Conservation (phyloP, 164 flowering plant species). For the Echeveria elegans region DNA sequence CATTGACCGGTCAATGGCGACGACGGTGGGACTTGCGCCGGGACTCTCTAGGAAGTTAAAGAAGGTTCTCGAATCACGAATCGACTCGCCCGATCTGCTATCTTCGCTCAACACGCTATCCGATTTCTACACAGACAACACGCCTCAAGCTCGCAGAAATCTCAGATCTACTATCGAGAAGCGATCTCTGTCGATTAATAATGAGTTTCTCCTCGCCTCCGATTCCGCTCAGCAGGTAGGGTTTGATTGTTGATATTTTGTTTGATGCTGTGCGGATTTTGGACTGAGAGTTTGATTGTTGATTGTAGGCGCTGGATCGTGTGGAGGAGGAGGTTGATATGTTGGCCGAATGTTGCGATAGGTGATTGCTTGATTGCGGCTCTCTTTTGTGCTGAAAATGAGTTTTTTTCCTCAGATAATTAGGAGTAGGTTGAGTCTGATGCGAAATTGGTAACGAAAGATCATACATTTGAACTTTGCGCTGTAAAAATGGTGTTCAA, state of each 20-base stretch:
- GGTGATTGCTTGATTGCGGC: too few species aligned
- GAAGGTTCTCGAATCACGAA: conserved; percentile 56
- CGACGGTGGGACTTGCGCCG: conserved; percentile 51
- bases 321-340: conserved; percentile 88
- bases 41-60: conserved; percentile 47
- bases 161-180: conserved; percentile 89
- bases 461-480: background rate
- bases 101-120: conserved; percentile 80
- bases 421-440: too few species aligned
- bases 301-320: conserved; percentile 63
- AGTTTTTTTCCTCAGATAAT: too few species aligned
- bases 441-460: too few species aligned
- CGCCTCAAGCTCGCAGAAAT: conserved; percentile 66
- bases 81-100: conserved; percentile 74
- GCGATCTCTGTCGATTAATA: conserved; percentile 66
- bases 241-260: background rate
- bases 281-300: background rate
- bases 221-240: conserved; percentile 52
- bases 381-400: too few species aligned
- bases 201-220: conserved; percentile 73
- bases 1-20: too few species aligned
- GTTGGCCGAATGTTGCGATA: conserved; percentile 78
- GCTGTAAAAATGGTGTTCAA: too few species aligned
- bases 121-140: conserved; percentile 72
- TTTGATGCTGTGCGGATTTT: background rate